phyloP scores from a whole-genome alignment of 2,329 filamentous ascomycete species.

The Aureobasidium sp. region DNA sequence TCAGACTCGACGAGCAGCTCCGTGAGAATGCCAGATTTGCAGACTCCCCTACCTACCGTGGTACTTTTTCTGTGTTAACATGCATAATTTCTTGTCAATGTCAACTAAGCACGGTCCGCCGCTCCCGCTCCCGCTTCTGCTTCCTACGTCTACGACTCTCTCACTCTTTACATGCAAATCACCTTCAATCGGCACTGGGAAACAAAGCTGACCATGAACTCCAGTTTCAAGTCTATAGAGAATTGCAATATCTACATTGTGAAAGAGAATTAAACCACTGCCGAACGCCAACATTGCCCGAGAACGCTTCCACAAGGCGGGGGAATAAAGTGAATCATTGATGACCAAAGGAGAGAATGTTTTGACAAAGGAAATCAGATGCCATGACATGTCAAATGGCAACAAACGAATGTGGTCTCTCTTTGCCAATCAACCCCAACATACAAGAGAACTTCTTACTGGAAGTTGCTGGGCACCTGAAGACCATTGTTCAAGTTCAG shows the following conservation, averaged over 20 bases:
- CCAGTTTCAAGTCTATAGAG: slow-evolving; percentile 3
- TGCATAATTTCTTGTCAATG: not conserved
- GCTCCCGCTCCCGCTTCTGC: no score
- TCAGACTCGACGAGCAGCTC: not conserved
- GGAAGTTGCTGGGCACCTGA: slow-evolving; percentile 11
- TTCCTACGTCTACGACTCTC: no score
- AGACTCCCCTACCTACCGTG: not conserved
- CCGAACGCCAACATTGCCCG: slow-evolving; percentile 8
- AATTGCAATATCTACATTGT: slow-evolving; percentile 9
- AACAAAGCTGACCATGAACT: not conserved
- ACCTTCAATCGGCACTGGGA: no score
- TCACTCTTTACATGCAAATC: no score
- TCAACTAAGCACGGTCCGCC: not conserved
- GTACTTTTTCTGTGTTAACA: no score
- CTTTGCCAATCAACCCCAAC: not conserved
- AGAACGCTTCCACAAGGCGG: slow-evolving; percentile 10
- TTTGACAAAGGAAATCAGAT: not conserved
- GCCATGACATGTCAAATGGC: not conserved
- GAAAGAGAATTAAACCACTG: not conserved
- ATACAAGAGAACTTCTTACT: not conserved
- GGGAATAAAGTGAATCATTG: slow-evolving; percentile 10
- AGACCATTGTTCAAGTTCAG: slow-evolving; percentile 48
- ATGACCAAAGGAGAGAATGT: slow-evolving; percentile 4
- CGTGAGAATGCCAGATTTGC: not conserved
- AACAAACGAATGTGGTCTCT: not conserved